Percentiles rank a stretch among this genome's conserved stretches.
Evolutionary conservation across 148 eudicot genomes (phyloP).

Genomic region (Bassia scoparia): DNA sequence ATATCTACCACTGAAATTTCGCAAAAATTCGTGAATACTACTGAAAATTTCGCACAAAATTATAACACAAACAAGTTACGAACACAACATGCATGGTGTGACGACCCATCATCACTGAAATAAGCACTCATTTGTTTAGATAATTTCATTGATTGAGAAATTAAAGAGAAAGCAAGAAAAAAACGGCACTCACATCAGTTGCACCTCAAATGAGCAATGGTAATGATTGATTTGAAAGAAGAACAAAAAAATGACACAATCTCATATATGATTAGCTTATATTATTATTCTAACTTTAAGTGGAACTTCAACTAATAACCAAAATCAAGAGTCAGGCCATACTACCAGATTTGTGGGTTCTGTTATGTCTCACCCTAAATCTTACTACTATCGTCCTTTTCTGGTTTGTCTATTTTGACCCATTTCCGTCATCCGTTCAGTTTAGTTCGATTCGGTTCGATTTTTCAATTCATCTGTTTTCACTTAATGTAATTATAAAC

Average conservation of each 20-base stretch:
- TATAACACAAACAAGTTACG: too few species aligned
- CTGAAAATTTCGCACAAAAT: too few species aligned
- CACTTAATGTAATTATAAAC: too few species aligned
- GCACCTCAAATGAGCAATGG: slow-evolving; percentile 9
- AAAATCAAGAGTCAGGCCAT: slow-evolving; percentile 6
- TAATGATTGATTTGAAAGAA: slow-evolving; percentile 12
- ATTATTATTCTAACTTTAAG: slow-evolving; percentile 15
- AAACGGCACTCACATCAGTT: background rate
- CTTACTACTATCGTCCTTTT: background rate
- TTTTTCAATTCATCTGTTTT: too few species aligned
- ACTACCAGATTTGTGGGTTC: slow-evolving; percentile 27
- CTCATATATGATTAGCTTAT: slow-evolving; percentile 13
- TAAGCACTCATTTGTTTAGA: slow-evolving; percentile 3
- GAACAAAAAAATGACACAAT: background rate
- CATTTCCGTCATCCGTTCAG: background rate
- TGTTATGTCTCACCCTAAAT: slow-evolving; percentile 20
- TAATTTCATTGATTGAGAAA: too few species aligned
- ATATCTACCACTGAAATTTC: too few species aligned
- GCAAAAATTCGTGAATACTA: too few species aligned
- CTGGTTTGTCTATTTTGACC: background rate
- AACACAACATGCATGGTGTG: slow-evolving; percentile 10
- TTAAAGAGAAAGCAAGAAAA: too few species aligned
- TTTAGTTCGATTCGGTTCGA: too few species aligned
- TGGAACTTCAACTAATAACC: slow-evolving; percentile 8
- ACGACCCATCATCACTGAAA: slow-evolving; percentile 4